Evolutionary conservation across 2,329 filamentous ascomycete genomes (phyloP), one percentile per base, ranked within the genome.

Genomic region (Pseudohalonectria lignicola): DNA sequence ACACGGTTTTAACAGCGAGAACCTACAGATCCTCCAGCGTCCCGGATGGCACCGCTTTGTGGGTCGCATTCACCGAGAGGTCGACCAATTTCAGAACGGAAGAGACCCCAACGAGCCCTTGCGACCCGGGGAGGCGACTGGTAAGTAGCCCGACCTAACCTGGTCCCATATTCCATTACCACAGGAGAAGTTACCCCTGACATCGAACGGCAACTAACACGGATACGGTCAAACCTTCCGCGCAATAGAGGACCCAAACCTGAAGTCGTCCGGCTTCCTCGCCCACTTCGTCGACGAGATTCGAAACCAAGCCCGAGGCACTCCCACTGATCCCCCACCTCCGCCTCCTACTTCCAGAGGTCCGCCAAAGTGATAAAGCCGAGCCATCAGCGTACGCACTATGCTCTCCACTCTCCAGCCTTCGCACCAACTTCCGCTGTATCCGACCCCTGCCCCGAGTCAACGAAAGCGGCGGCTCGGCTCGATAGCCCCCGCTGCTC

Each of bases 31-130:
- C 39, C 64, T 75, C 13, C 58, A 61, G 18, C 68, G 61, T 13
- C 69, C 68, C 2, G 55, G 57, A 8, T 75, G 74, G 48, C 70
- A 74, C 43, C 63, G 62, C 43, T 62, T 61, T 4, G 71, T 75
- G 29, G 65, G 66, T 7, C 59, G 63, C n/a, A 67, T 75, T 25
- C 70, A 75, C 41, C 61, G 62, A 12, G 57, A 52, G 4, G 61
- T 75, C 28, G 53, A 75, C 47, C 67, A 74, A 43, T 51, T 55
- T 15, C 59, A 61, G 32, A 45, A 74, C 43, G 71, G 71, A 9
- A 62, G 66, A 18, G 59, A 69, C 38, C 69, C 70, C 0, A 56
- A 63, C 44, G 66, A 72, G 36, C 70, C 70, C 6, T 43, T 74
- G 9, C 59, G 61, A 1, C 67, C 60, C 1, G 71, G 71, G 32